Evolutionary conservation across 495 filamentous ascomycete species (phyloP).

Genomic region (Talaromyces liani): DNA sequence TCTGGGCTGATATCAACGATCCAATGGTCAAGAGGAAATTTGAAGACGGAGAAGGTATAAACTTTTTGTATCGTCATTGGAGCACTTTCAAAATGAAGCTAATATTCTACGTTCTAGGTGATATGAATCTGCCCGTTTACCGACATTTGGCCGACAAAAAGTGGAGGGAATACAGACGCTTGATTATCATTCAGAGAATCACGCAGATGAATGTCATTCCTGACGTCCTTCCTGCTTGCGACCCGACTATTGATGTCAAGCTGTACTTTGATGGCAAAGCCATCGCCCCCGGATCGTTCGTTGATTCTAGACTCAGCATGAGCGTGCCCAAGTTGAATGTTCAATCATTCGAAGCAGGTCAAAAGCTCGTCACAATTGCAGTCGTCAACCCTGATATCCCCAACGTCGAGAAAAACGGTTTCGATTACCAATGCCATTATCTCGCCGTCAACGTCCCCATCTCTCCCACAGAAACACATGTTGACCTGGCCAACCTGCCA

Average conservation of each 20-base stretch:
- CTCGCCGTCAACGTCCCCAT: conserved; percentile 63
- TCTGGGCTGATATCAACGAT: conserved; percentile 92
- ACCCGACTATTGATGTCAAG: conserved; percentile 70
- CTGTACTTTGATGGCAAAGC: conserved; percentile 64
- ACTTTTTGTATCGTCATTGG: not conserved
- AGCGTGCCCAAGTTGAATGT: conserved; percentile 65
- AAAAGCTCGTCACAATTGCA: conserved; percentile 73
- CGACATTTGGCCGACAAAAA: conserved; percentile 78
- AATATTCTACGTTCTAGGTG: conserved; percentile 44
- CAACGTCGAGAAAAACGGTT: conserved; percentile 65
- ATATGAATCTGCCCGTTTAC: conserved; percentile 97
- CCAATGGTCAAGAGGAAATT: conserved; percentile 89
- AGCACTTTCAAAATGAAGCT: not conserved
- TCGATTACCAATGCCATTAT: conserved; percentile 76
- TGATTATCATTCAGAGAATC: conserved; percentile 77
- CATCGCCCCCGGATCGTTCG: conserved; percentile 67
- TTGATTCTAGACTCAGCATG: conserved; percentile 64
- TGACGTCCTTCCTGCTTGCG: conserved; percentile 82
- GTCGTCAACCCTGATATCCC: conserved; percentile 91
- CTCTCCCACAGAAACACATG: conserved; percentile 43
- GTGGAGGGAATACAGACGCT: conserved; percentile 75
- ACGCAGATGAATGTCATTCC: conserved; percentile 82
- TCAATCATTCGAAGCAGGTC: conserved; percentile 74
- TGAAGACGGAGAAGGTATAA: conserved; percentile 81
- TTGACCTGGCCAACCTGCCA: conserved; percentile 44